Evolutionary conservation across 2,329 filamentous ascomycete genomes (phyloP).

Genomic region (Lasiodiplodia sp.): DNA sequence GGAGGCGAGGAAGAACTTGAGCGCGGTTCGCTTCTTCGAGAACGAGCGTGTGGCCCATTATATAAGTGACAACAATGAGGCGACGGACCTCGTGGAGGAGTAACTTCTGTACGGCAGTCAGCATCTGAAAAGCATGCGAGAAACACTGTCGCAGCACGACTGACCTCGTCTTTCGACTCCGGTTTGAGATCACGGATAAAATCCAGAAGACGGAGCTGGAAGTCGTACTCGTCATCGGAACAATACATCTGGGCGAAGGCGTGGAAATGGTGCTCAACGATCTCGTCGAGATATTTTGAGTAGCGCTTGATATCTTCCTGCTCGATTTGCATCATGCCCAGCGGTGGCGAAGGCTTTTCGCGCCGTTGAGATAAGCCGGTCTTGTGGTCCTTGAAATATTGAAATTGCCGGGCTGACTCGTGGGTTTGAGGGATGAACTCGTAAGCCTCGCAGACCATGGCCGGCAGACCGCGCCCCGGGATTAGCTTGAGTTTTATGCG

Average conservation of each 20-base stretch:
- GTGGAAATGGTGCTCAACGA: slow-evolving; percentile 50
- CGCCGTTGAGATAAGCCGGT: slow-evolving; percentile 43
- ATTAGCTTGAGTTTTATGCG: slow-evolving; percentile 53
- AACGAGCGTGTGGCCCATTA: slow-evolving; percentile 57
- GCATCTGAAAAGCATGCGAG: slow-evolving; percentile 19
- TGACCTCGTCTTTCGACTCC: slow-evolving; percentile 51
- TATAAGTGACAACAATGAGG: slow-evolving; percentile 57
- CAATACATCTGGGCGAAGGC: slow-evolving; percentile 54
- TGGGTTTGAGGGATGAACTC: slow-evolving; percentile 54
- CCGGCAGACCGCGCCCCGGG: slow-evolving; percentile 52
- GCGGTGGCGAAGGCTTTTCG: slow-evolving; percentile 53
- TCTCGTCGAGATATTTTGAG: slow-evolving; percentile 53
- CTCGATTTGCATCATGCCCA: slow-evolving; percentile 56
- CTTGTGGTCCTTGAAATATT: slow-evolving; percentile 50
- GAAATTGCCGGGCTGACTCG: slow-evolving; percentile 51
- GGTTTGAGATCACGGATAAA: slow-evolving; percentile 50
- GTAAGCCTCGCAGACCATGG: slow-evolving; percentile 54
- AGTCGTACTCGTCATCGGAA: slow-evolving; percentile 55
- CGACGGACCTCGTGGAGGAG: slow-evolving; percentile 54
- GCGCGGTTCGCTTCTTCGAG: slow-evolving; percentile 50
- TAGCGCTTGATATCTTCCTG: slow-evolving; percentile 53
- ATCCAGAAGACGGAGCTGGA: slow-evolving; percentile 52
- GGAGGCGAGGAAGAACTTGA: slow-evolving; percentile 40
- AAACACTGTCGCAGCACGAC: slow-evolving; percentile 1
- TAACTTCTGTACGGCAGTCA: slow-evolving; percentile 40